phyloP scores from a whole-genome alignment of 2,329 filamentous ascomycete genomes.

The Cyclaneusma minus region DNA sequence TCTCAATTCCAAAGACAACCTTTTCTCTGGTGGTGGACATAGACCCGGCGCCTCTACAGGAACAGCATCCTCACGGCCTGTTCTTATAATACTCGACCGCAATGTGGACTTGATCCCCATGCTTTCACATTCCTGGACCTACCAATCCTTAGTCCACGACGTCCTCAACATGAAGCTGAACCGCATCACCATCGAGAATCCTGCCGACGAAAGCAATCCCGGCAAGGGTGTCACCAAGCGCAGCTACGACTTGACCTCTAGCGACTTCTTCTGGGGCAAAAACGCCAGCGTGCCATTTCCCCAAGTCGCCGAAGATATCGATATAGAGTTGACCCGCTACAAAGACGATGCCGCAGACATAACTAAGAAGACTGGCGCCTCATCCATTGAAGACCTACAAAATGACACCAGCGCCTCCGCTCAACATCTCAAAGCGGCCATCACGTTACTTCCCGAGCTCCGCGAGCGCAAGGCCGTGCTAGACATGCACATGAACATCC shows the following conservation, averaged over 20 bases:
- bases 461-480: constrained; percentile 82
- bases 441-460: constrained; percentile 81
- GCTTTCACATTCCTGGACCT: constrained; percentile 92
- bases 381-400: constrained; percentile 81
- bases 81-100: constrained; percentile 84
- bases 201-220: constrained; percentile 61
- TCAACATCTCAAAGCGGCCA: constrained; percentile 88
- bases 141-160: constrained; percentile 73
- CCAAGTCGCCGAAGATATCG: constrained; percentile 91
- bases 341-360: constrained; percentile 91
- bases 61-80: constrained; percentile 63
- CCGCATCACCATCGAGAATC: constrained; percentile 80
- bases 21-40: constrained; percentile 54
- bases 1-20: constrained; percentile 92
- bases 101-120: constrained; percentile 94
- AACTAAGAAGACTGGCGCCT: constrained; percentile 87
- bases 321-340: constrained; percentile 83
- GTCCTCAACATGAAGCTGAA: constrained; percentile 73
- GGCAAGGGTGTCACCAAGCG: constrained; percentile 68
- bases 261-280: constrained; percentile 92
- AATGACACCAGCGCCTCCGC: constrained; percentile 81
- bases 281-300: constrained; percentile 87
- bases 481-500: constrained; percentile 98
- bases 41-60: constrained; percentile 41
- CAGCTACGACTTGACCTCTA: constrained; percentile 75